These are phyloP conservation scores for Apophysomyces trapeziformis DNA, from an alignment of 371 early-diverging fungal genomes.

Conservation along the genomic window DNA sequence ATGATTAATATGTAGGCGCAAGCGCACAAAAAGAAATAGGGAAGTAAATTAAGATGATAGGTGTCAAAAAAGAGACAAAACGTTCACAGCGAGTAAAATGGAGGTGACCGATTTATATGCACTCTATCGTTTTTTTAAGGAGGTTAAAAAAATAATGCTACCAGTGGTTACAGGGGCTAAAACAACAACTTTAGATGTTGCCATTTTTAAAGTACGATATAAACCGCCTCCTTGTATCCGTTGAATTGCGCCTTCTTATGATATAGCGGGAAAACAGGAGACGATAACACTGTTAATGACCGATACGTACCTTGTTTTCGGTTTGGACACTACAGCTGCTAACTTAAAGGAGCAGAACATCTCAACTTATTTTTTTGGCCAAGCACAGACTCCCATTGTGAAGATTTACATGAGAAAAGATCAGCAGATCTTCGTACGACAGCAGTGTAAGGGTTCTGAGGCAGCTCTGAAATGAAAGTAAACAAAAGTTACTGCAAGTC, in stretches of 20 bases:
- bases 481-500: too few relatives aligned
- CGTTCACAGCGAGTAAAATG: background rate
- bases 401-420: too few relatives aligned
- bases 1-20: slow-evolving; percentile 17
- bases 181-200: slow-evolving; percentile 8
- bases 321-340: too few relatives aligned
- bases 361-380: too few relatives aligned
- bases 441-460: too few relatives aligned
- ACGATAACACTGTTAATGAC: background rate
- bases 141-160: background rate
- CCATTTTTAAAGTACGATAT: slow-evolving; percentile 5
- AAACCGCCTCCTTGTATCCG: background rate
- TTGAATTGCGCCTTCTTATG: background rate
- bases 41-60: background rate
- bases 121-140: background rate
- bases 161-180: slow-evolving; percentile 4
- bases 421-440: too few relatives aligned
- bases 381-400: too few relatives aligned
- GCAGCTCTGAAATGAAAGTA: too few relatives aligned
- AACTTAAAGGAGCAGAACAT: too few relatives aligned
- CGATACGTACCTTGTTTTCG: too few relatives aligned
- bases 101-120: background rate
- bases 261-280: slow-evolving; percentile 4
- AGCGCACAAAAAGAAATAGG: background rate
- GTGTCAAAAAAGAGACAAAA: too few relatives aligned